Evolutionary conservation across 148 eudicot species (phyloP).

Genomic region (Drosera capensis): DNA sequence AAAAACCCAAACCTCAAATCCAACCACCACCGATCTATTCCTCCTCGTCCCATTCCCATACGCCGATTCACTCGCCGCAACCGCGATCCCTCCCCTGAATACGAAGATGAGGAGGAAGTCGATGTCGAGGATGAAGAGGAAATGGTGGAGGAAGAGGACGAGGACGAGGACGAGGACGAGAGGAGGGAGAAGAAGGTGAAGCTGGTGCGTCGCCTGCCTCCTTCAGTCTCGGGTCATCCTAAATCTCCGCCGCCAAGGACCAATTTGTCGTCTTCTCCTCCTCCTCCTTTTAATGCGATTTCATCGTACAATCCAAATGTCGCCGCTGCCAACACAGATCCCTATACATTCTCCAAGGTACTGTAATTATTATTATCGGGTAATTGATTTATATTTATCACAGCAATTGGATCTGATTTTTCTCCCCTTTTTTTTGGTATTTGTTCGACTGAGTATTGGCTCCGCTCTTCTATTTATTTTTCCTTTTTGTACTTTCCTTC

Average conservation of each 20-base stretch:
- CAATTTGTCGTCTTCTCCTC: slow-evolving; percentile 9
- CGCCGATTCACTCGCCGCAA: slow-evolving; percentile 20
- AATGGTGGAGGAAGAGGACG: slow-evolving; percentile 7
- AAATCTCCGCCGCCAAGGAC: slow-evolving; percentile 3
- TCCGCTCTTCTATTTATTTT: no score
- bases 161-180: slow-evolving; percentile 43
- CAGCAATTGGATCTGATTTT: no score
- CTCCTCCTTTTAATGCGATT: slow-evolving; percentile 10
- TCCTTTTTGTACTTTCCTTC: no score
- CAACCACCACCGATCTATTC: background rate
- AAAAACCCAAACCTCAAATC: slow-evolving; percentile 25
- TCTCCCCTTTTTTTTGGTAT: no score
- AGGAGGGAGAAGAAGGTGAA: slow-evolving; percentile 53
- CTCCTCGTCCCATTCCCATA: background rate
- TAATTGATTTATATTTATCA: no score
- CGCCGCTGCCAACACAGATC: no score
- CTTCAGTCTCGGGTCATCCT: slow-evolving; percentile 10
- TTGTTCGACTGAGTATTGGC: no score
- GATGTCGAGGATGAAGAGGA: no score
- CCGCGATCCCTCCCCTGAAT: slow-evolving; percentile 5
- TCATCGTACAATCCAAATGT: slow-evolving; percentile 12
- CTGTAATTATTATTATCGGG: no score
- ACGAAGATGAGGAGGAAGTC: background rate
- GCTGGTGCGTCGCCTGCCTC: slow-evolving; percentile 45
- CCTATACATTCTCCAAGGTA: slow-evolving; percentile 6